Conservation (phyloP, 495 filamentous ascomycete species). For the Hypoxylon crocopeplum region DNA sequence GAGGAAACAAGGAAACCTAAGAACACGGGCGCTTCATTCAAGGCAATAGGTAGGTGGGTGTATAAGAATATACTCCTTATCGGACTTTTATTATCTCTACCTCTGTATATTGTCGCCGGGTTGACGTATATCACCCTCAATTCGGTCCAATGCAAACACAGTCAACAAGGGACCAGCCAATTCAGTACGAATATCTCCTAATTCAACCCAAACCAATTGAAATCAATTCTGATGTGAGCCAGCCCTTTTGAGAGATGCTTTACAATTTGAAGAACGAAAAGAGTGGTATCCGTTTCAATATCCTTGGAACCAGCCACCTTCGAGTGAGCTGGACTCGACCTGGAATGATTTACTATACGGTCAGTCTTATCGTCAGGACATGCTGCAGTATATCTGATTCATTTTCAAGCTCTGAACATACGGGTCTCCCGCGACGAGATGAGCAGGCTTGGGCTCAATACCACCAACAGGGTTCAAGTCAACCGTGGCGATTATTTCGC, state of each 20-base stretch:
- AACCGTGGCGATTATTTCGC: slow-evolving; percentile 41
- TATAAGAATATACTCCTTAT: no score
- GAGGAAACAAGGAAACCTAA: no score
- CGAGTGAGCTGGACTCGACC: slow-evolving; percentile 25
- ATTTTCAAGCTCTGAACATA: slow-evolving; percentile 33
- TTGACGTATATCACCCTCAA: no score
- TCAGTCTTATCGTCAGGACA: background rate
- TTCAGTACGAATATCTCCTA: no score
- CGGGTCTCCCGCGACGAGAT: slow-evolving; percentile 38
- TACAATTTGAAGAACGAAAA: slow-evolving; percentile 27
- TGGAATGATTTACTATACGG: slow-evolving; percentile 41
- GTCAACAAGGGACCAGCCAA: no score
- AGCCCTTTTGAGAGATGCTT: slow-evolving; percentile 2
- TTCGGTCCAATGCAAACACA: no score
- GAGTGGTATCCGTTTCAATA: slow-evolving; percentile 24
- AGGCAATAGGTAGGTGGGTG: no score
- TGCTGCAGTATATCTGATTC: slow-evolving; percentile 4
- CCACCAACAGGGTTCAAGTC: slow-evolving; percentile 33
- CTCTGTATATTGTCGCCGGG: no score
- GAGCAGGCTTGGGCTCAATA: slow-evolving; percentile 24
- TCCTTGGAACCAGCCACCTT: slow-evolving; percentile 37
- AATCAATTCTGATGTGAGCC: background rate
- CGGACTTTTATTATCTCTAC: no score
- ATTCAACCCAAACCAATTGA: no score
- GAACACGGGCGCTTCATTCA: no score